Percentiles rank a stretch among this genome's conserved stretches.
These are phyloP conservation scores for Volutella citrinella DNA, from an alignment of 2,329 filamentous ascomycete species.

Conservation along the genomic window DNA sequence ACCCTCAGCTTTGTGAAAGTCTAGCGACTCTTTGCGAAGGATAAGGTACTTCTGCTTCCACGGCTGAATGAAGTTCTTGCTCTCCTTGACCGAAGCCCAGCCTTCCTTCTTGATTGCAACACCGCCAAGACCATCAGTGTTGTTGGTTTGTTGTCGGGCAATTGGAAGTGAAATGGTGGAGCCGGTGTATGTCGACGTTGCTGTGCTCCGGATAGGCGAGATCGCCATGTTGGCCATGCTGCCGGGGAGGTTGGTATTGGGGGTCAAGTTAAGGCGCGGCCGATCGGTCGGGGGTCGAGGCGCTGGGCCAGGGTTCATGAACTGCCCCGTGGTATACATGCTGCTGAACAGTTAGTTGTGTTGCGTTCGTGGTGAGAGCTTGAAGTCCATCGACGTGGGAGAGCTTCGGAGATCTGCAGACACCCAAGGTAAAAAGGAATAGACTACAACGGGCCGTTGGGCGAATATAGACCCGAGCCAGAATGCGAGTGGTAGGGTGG, in stretches of 20 bases:
- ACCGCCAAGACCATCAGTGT: conserved; percentile 62
- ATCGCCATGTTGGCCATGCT: conserved; percentile 79
- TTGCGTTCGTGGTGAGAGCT: conserved; percentile 1
- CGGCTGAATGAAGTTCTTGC: conserved; percentile 75
- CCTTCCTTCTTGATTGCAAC: conserved; percentile 77
- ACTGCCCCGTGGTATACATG: conserved; percentile 62
- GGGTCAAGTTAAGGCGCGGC: conserved; percentile 77
- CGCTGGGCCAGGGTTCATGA: conserved; percentile 96
- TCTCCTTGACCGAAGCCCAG: conserved; percentile 86
- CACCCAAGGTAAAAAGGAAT: too few relatives aligned
- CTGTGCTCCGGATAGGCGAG: conserved; percentile 64
- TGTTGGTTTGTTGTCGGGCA: conserved; percentile 56
- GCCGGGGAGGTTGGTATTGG: conserved; percentile 69
- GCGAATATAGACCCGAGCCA: too few relatives aligned
- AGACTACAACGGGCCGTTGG: too few relatives aligned
- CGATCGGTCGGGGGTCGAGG: conserved; percentile 84
- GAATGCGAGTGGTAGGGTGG: too few relatives aligned
- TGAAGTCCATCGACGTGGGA: not conserved
- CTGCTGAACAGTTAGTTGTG: conserved; percentile 33
- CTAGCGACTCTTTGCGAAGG: conserved; percentile 85
- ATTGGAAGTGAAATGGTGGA: conserved; percentile 69
- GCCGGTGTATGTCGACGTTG: conserved; percentile 65
- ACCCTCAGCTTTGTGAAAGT: conserved; percentile 90
- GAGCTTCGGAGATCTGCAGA: conserved; percentile 2
- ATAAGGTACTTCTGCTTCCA: conserved; percentile 94